phyloP scores from a whole-genome alignment of 441 rosid species.

The Raphanus hybrid region DNA sequence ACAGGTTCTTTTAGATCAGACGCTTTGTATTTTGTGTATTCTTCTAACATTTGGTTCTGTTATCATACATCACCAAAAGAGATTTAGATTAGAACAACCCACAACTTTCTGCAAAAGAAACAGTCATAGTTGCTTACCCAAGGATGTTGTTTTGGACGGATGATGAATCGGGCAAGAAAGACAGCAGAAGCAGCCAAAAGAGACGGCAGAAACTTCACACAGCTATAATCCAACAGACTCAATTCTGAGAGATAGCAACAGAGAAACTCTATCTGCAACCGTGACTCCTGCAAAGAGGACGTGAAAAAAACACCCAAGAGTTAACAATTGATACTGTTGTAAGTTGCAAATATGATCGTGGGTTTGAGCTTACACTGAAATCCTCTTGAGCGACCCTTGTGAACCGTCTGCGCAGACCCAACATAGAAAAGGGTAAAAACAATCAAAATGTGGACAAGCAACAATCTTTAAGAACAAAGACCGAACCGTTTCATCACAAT shows the following conservation, averaged over 20 bases:
- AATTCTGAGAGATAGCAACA: slow-evolving; percentile 74
- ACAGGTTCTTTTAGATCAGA: slow-evolving; percentile 61
- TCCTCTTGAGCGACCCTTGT: slow-evolving; percentile 64
- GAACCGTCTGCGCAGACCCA: slow-evolving; percentile 53
- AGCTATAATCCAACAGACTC: slow-evolving; percentile 71
- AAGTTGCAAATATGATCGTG: not conserved
- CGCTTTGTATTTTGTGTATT: slow-evolving; percentile 58
- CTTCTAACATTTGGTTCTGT: slow-evolving; percentile 56
- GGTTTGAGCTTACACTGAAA: slow-evolving; percentile 47
- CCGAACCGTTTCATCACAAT: not conserved
- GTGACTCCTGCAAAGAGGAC: slow-evolving; percentile 44
- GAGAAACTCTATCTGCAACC: slow-evolving; percentile 74
- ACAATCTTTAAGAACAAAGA: not conserved
- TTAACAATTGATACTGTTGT: slow-evolving; percentile 12
- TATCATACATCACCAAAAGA: not conserved
- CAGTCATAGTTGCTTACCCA: slow-evolving; percentile 56
- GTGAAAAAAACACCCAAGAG: not conserved
- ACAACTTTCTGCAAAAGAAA: not conserved
- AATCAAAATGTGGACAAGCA: not conserved
- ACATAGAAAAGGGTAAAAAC: not conserved
- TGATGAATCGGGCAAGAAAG: slow-evolving; percentile 68
- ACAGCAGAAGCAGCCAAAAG: slow-evolving; percentile 67
- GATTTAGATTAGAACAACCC: not conserved
- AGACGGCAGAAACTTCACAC: slow-evolving; percentile 71
- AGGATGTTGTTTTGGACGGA: slow-evolving; percentile 58